Evolutionary conservation across 345 rosid species (phyloP).

Genomic region (Noccaea bulbosa): DNA sequence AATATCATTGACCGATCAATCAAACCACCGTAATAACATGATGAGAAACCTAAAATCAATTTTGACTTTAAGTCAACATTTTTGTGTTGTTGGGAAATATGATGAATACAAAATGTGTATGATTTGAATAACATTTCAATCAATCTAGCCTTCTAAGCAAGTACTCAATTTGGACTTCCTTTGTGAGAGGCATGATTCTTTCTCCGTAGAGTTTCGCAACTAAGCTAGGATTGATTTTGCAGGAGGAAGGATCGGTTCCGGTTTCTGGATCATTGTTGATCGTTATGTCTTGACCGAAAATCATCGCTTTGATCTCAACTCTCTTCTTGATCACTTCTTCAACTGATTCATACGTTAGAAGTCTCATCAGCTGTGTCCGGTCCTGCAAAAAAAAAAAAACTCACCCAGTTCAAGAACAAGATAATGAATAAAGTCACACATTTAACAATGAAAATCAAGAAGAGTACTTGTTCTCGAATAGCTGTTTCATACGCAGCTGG

Average conservation of each 20-base stretch:
- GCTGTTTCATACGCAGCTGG: constrained; percentile 56
- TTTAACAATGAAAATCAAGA: neutral
- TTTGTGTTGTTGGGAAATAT: too few species aligned
- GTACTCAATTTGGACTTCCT: constrained; percentile 71
- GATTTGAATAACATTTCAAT: too few species aligned
- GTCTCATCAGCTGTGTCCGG: constrained; percentile 48
- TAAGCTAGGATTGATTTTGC: constrained; percentile 60
- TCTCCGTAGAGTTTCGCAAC: constrained; percentile 60
- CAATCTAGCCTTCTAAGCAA: constrained; percentile 45
- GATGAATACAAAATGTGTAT: too few species aligned
- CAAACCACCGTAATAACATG: too few species aligned
- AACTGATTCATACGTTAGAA: constrained; percentile 56
- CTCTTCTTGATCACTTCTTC: constrained; percentile 61
- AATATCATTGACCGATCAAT: too few species aligned
- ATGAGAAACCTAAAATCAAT: too few species aligned
- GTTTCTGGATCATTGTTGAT: constrained; percentile 25
- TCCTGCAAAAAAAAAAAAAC: constrained; percentile 48
- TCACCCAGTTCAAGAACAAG: neutral
- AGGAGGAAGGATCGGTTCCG: constrained; percentile 48
- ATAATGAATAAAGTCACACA: constrained; percentile 2
- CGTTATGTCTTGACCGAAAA: constrained; percentile 52
- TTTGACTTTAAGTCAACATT: too few species aligned
- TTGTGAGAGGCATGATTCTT: constrained; percentile 75
- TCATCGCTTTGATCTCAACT: constrained; percentile 61
- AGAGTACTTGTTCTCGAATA: constrained; percentile 57